These are phyloP conservation scores for Talaromyces sp. DNA, from an alignment of 2,329 filamentous ascomycete genomes.

Conservation along the genomic window DNA sequence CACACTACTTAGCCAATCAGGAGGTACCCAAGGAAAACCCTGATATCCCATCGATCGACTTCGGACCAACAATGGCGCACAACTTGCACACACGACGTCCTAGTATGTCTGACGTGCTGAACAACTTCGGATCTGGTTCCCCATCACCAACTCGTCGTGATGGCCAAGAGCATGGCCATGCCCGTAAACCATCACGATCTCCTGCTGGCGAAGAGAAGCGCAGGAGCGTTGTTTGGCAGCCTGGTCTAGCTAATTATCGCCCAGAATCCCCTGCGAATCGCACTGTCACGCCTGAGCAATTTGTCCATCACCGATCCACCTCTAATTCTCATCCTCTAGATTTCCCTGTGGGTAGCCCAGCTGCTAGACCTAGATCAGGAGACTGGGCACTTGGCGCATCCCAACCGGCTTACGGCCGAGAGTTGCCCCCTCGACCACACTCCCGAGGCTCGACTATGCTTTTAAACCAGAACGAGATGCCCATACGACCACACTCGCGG, in stretches of 20 bases:
- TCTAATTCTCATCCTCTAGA: slow-evolving; percentile 54
- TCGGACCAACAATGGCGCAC: slow-evolving; percentile 78
- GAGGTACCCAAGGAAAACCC: slow-evolving; percentile 39
- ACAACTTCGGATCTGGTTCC: slow-evolving; percentile 30
- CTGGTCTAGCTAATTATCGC: slow-evolving; percentile 54
- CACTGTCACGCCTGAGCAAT: slow-evolving; percentile 72
- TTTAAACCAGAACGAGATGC: slow-evolving; percentile 8
- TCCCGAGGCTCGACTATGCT: slow-evolving; percentile 52
- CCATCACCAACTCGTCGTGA: slow-evolving; percentile 28
- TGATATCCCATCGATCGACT: slow-evolving; percentile 72
- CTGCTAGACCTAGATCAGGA: slow-evolving; percentile 56
- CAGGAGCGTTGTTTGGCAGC: slow-evolving; percentile 75
- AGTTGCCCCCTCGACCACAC: slow-evolving; percentile 49
- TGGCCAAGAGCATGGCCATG: slow-evolving; percentile 21
- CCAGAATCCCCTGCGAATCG: slow-evolving; percentile 48
- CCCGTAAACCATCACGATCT: slow-evolving; percentile 37
- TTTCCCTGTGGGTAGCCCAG: slow-evolving; percentile 36
- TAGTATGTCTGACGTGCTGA: slow-evolving; percentile 54
- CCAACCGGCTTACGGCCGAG: slow-evolving; percentile 34
- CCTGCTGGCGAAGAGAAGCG: slow-evolving; percentile 52
- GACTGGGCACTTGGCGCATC: slow-evolving; percentile 53
- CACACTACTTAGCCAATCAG: slow-evolving; percentile 38
- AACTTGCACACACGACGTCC: slow-evolving; percentile 53
- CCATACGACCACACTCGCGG: slow-evolving; percentile 54
- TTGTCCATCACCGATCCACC: slow-evolving; percentile 72